Evolutionary conservation across 805 yeast genomes (phyloP).

Genomic region (Lachancea nothofagi): DNA sequence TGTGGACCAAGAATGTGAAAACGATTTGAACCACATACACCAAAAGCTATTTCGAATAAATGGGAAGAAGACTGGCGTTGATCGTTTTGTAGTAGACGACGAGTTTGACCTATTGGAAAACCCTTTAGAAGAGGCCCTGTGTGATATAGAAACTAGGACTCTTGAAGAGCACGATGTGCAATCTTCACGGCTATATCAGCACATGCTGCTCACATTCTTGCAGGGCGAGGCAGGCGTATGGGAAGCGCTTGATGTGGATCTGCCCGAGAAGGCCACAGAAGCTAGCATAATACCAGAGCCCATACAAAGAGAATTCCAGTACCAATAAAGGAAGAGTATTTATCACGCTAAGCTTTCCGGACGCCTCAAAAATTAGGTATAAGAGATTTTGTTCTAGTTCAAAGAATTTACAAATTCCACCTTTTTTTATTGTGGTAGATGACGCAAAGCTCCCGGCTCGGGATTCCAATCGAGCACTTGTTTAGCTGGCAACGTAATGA

Average conservation of each 20-base stretch:
- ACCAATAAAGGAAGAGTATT: neutral
- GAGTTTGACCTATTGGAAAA: conserved; percentile 20
- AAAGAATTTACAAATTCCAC: no score
- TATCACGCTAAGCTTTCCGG: no score
- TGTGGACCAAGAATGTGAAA: neutral
- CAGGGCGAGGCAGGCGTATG: conserved; percentile 1
- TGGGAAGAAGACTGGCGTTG: neutral
- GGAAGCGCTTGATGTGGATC: neutral
- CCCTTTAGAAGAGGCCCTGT: conserved; percentile 19
- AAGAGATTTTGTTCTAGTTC: no score
- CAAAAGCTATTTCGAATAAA: conserved; percentile 13
- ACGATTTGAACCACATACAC: conserved; percentile 6
- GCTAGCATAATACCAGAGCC: neutral
- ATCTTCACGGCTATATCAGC: conserved; percentile 17
- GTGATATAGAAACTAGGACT: conserved; percentile 22
- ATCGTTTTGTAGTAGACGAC: conserved; percentile 16
- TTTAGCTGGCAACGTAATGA: no score
- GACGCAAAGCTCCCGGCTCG: no score
- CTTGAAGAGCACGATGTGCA: conserved; percentile 16
- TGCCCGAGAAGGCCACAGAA: neutral
- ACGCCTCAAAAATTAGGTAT: no score
- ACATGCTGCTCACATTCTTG: conserved; percentile 10
- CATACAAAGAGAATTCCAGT: conserved; percentile 8
- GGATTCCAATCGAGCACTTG: no score
- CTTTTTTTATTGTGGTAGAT: no score